Evolutionary conservation across 202 grass and related monocot species (phyloP), one percentile per base, ranked within the genome.

Genomic region (Tripidium arundinaceum): DNA sequence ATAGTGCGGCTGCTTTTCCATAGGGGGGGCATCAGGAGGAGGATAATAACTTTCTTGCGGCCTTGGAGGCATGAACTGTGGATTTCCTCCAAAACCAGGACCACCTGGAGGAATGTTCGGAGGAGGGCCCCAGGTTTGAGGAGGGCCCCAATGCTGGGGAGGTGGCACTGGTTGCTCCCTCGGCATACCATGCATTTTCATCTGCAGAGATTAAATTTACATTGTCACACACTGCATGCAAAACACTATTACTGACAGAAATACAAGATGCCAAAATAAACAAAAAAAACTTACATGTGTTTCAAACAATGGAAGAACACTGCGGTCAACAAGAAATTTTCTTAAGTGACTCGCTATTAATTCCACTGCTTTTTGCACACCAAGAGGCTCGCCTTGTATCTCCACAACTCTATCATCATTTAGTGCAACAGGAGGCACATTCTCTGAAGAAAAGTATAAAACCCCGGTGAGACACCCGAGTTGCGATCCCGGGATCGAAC

Each of bases 241-340:
- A 79, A 74, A 64, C 81, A 79, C 7, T 18, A 62, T 27, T 62
- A 13, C 19, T 55, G 34, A 69, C 54, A 86, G 39, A 40, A 54
- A 81, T 34, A 86, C 78, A 87, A 78, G 80, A 65, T 91, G 72
- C 85, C 78, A 66, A 74, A 24, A 81, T n/a, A 27, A 68, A 68
- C 9, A 31, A 31, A 13, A 8, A 15, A 2, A 77, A 82, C 39
- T 89, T 90, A 87, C 94, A 64, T 90, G 89, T 3, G 55, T 82
- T 90, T 94, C 94, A 19, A 94, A 97, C 58, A 97, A 67, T 46
- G 91, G 94, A 59, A 97, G 86, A 79, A 97, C 89, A 73, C 83
- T 92, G 66, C 87, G 94, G 78, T 97, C 94, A 65, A 97, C 89
- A 82, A 97, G 87, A 88, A 94, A 97, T 70, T 97, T 97, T 87